Evolutionary conservation across 768 basidiomycete species (phyloP), one percentile per base, ranked within the genome.

Genomic region (Hygrophorus russula): DNA sequence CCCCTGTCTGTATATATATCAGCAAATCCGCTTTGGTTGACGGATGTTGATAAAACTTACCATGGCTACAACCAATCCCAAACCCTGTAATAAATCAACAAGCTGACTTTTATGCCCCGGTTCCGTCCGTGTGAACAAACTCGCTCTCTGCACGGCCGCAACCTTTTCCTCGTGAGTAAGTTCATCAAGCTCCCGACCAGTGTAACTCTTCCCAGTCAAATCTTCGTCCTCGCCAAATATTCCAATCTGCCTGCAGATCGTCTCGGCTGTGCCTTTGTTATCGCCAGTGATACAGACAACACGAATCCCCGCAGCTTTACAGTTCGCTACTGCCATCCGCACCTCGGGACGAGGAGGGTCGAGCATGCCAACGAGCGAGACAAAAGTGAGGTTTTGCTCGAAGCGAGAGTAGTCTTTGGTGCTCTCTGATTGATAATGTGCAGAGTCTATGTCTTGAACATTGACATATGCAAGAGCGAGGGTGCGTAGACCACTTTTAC

Each of bases 201-300:
- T 98, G 56, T 91, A 97, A 51, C 89, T 91, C 73, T 94, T 94
- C 37, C 88, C 89, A n/a, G 76, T 79, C 59, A 96, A 64, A 61
- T 94, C 84, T 64, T 97, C 94, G 49, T 86, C 58, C 49, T 78
- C 73, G 32, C 67, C 79, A 55, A 98, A 96, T 52, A 99, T 89
- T 3, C 94, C 93, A 61, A 99, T 92, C 62, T 92, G 84, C 46
- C 89, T 70, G 62, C 92, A 97, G 53, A 99, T 97, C 20, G 92
- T 89, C 70, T 97, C 94, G 35, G 93, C 94, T 14, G 94, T 99
- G 48, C 85, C 82, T 68, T 93, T 93, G 68, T 96, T 97, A 63
- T 98, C 94, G 33, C 94, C 94, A 2, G 94, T 99, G 59, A 99
- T 94, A 55, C 94, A 94, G 53, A 99, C 80, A 36, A 97, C 91